phyloP scores from a whole-genome alignment of 2,329 filamentous ascomycete species.

The Aspergillus sp. region DNA sequence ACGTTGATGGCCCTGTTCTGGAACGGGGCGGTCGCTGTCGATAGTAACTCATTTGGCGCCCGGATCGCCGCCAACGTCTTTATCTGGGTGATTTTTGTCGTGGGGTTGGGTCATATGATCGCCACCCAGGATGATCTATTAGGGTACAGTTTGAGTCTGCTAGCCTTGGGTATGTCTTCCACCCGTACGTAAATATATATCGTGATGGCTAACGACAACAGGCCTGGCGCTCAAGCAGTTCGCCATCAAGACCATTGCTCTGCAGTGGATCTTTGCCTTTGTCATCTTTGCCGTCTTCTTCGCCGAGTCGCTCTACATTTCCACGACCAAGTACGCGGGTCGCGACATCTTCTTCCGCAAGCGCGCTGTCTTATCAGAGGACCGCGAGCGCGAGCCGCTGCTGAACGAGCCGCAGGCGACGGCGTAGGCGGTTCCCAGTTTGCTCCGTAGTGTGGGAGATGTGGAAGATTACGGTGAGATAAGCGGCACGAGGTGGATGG shows the following conservation, averaged over 20 bases:
- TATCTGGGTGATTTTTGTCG: conserved; percentile 78
- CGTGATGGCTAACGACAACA: conserved; percentile 20
- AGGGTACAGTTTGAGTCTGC: conserved; percentile 73
- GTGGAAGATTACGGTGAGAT: not conserved
- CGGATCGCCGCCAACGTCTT: conserved; percentile 82
- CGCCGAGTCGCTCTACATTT: conserved; percentile 58
- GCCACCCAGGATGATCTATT: conserved; percentile 74
- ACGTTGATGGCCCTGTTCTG: conserved; percentile 84
- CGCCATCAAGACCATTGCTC: conserved; percentile 66
- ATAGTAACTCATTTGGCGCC: conserved; percentile 65
- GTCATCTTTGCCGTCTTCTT: conserved; percentile 75
- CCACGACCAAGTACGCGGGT: conserved; percentile 32
- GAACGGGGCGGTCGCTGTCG: conserved; percentile 81
- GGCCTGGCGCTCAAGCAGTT: conserved; percentile 76
- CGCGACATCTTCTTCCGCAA: conserved; percentile 37
- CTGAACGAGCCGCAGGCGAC: conserved; percentile 38
- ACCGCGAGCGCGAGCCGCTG: conserved; percentile 55
- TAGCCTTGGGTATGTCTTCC: conserved; percentile 61
- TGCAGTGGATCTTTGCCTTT: conserved; percentile 94
- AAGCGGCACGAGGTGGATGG: no score
- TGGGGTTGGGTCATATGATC: conserved; percentile 73
- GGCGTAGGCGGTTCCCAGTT: not conserved
- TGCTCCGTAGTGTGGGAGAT: not conserved
- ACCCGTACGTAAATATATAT: not conserved
- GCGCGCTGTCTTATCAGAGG: conserved; percentile 37